These are phyloP conservation scores for Nannochloris sp. DNA, from an alignment of 139 green algal species.

Conservation along the genomic window DNA sequence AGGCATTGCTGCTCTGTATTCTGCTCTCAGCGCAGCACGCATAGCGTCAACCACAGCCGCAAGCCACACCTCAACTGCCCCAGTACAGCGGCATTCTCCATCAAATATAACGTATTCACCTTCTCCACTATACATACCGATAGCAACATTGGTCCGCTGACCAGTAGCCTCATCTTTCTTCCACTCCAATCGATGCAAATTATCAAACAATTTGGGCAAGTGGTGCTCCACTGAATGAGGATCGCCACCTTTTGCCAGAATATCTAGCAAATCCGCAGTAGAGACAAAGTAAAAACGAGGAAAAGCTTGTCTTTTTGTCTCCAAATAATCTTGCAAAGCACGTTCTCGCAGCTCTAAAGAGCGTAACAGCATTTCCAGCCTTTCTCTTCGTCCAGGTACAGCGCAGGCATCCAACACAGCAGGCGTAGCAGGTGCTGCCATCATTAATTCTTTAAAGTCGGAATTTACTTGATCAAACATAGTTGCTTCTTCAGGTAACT, in stretches of 20 bases:
- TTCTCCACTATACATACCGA: constrained; percentile 77
- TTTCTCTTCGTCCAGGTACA: constrained; percentile 77
- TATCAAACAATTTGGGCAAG: constrained; percentile 89
- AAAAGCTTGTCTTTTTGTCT: constrained; percentile 88
- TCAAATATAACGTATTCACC: constrained; percentile 80
- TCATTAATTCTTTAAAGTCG: constrained; percentile 78
- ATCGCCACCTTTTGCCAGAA: constrained; percentile 81
- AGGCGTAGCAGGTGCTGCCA: constrained; percentile 55
- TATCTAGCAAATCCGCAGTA: constrained; percentile 83
- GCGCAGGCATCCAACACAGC: constrained; percentile 87
- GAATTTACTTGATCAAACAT: constrained; percentile 78
- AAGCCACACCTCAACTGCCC: constrained; percentile 71
- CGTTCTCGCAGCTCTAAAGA: constrained; percentile 84
- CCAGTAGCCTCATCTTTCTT: constrained; percentile 32
- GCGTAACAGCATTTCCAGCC: constrained; percentile 75
- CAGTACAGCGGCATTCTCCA: constrained; percentile 59
- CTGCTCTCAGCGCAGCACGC: constrained; percentile 53
- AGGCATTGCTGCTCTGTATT: constrained; percentile 71
- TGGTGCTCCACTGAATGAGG: constrained; percentile 77
- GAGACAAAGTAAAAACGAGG: constrained; percentile 93
- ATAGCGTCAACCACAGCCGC: constrained; percentile 78
- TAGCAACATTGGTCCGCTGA: constrained; percentile 56
- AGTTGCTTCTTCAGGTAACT: constrained; percentile 84
- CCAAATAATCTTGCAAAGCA: constrained; percentile 72
- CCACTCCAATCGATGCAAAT: constrained; percentile 84